Evolutionary conservation across 768 basidiomycete genomes (phyloP), one percentile per base, ranked within the genome.

Genomic region (Cyclocybe aegerita): DNA sequence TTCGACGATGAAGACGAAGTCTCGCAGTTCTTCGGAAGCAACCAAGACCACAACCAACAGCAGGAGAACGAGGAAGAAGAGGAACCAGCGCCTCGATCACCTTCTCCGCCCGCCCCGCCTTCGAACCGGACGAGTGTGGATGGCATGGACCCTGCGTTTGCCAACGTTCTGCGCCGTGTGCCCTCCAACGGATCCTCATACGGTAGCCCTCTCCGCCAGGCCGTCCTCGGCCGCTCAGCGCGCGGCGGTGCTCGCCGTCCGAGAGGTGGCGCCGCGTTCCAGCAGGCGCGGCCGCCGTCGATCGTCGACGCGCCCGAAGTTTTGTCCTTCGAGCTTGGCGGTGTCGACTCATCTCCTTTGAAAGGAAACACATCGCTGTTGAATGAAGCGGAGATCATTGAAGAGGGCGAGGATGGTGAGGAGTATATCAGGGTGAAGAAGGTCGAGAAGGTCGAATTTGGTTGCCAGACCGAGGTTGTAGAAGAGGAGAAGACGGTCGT

Each of bases 91-190:
- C 34, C 42, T 3, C 60, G 51, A 8, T 63, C 65, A 14, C 61
- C 54, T 29, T 60, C 61, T 10, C 58, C 59, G 23, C 78, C 77
- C 2, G 74, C 77, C 1, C 7, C 71, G 69, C 8, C 65, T 67
- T 85, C 84, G 3, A 87, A 88, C 58, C 76, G 85, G 33, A 80
- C 80, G 5, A 89, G 85, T 58, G 79, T 90, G 4, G 90, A 93
- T 49, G 90, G 90, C 39, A 90, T 94, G 87, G 92, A 93, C 54
- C 92, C 93, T 8, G 78, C 71, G 0, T 94, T 90, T 60, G 90
- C 90, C 46, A 89, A 88, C 52, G 76, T 91, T 10, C 80, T 93
- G 39, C 81, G 81, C 48, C 83, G 85, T 15, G 67, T 75, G 2
- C 72, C 77, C 0, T 80, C 78, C 7, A 74, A 70, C 42, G 70